A percentile compares a stretch with the other conserved stretches of the same genome.
Evolutionary conservation across 768 basidiomycete species (phyloP).

Genomic region (button mushroom (Agaricus bisporus)): DNA sequence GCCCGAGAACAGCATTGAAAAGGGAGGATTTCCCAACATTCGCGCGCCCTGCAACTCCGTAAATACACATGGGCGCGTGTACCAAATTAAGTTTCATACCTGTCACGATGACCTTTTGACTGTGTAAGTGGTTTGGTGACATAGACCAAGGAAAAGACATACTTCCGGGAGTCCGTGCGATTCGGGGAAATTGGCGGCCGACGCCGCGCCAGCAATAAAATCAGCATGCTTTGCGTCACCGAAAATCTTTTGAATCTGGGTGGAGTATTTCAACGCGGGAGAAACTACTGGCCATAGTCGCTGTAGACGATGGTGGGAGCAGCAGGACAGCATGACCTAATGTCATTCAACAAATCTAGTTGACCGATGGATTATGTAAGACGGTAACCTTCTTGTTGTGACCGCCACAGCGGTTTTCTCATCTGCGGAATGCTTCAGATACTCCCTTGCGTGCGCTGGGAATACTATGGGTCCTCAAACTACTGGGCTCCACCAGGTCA

Average conservation of each 20-base stretch:
- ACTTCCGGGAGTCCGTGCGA: slow-evolving; percentile 41
- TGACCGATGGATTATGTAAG: background rate
- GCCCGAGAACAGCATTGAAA: slow-evolving; percentile 60
- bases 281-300: background rate
- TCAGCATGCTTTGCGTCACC: slow-evolving; percentile 25
- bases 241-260: slow-evolving; percentile 20
- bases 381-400: no score
- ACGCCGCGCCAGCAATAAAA: slow-evolving; percentile 34
- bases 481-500: background rate
- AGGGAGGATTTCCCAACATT: slow-evolving; percentile 76
- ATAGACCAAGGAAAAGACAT: background rate
- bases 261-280: slow-evolving; percentile 4
- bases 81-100: slow-evolving; percentile 18
- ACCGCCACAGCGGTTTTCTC: background rate
- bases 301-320: background rate
- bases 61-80: background rate
- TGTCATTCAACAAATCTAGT: background rate
- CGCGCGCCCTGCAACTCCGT: slow-evolving; percentile 51
- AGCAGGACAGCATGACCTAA: background rate
- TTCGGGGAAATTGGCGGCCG: slow-evolving; percentile 30
- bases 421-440: background rate
- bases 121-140: background rate
- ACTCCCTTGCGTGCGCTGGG: background rate
- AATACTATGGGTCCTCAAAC: background rate
- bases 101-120: slow-evolving; percentile 36